Percentiles rank a stretch among this genome's conserved stretches.
These are phyloP conservation scores for Flueggea neowawraea DNA, from an alignment of 441 rosid genomes.

Conservation along the genomic window DNA sequence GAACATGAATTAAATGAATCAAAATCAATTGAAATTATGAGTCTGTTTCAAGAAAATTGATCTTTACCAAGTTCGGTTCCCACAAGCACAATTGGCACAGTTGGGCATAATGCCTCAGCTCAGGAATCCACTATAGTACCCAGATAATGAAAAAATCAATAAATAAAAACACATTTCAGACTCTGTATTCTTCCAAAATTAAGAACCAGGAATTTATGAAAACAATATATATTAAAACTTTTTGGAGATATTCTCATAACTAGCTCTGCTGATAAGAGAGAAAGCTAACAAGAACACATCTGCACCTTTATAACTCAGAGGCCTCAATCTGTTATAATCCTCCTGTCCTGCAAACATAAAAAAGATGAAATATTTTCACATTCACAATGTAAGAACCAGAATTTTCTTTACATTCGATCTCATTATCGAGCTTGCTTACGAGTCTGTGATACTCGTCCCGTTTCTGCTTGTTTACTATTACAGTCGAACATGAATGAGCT, in stretches of 20 bases:
- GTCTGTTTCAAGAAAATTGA: background rate
- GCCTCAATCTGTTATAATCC: slow-evolving; percentile 87
- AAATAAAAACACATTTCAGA: background rate
- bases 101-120: slow-evolving; percentile 90
- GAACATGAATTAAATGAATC: background rate
- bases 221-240: slow-evolving; percentile 38
- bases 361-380: no score
- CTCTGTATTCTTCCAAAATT: background rate
- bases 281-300: slow-evolving; percentile 79
- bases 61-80: slow-evolving; percentile 81
- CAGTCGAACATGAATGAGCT: no score
- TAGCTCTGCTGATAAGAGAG: slow-evolving; percentile 72
- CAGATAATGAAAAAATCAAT: background rate
- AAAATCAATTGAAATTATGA: background rate
- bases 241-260: slow-evolving; percentile 74
- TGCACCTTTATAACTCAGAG: slow-evolving; percentile 87
- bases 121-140: slow-evolving; percentile 65
- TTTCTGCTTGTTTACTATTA: no score
- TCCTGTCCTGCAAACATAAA: slow-evolving; percentile 55
- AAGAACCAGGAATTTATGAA: background rate
- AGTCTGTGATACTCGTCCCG: no score
- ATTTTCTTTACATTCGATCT: no score
- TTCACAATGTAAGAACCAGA: no score
- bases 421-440: no score
- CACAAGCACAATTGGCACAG: slow-evolving; percentile 74